These are phyloP conservation scores for Catunica adiposa DNA, from an alignment of 2,329 filamentous ascomycete species.

Conservation along the genomic window DNA sequence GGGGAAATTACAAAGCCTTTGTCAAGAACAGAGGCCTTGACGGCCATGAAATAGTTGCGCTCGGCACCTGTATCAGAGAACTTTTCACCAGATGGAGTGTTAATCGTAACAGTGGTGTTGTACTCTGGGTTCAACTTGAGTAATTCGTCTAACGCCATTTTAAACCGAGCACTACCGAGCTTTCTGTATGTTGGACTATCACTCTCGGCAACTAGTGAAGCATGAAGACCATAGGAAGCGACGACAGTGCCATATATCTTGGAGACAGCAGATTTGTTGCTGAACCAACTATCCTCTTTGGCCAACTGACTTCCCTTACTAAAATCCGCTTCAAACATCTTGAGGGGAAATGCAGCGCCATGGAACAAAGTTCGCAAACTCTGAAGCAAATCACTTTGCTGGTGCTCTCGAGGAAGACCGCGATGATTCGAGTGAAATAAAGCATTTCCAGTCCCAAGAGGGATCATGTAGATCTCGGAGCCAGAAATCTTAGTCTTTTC, in stretches of 20 bases:
- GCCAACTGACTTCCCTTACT: conserved; percentile 38
- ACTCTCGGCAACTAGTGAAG: conserved; percentile 75
- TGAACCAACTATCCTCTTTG: conserved; percentile 17
- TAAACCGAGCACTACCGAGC: conserved; percentile 62
- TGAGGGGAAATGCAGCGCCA: conserved; percentile 39
- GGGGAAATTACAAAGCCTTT: conserved; percentile 71
- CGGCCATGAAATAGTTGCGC: conserved; percentile 63
- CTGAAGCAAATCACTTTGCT: conserved; percentile 29
- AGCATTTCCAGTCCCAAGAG: conserved; percentile 49
- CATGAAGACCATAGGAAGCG: conserved; percentile 78
- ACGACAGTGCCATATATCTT: conserved; percentile 63
- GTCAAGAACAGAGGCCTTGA: conserved; percentile 68
- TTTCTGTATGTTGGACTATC: conserved; percentile 69
- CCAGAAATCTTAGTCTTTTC: conserved; percentile 11
- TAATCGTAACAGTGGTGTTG: conserved; percentile 26
- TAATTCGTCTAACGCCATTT: conserved; percentile 65
- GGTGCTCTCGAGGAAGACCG: conserved; percentile 30
- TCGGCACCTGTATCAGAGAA: conserved; percentile 19
- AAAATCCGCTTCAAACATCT: conserved; percentile 46
- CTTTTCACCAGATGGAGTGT: conserved; percentile 14
- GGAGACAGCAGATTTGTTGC: conserved; percentile 17
- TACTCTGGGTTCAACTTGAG: conserved; percentile 40
- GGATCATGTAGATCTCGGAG: conserved; percentile 37
- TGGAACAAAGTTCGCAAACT: conserved; percentile 41
- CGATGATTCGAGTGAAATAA: conserved; percentile 47